Conservation (phyloP, 2,329 filamentous ascomycete genomes). For the Sphaerulina populicola region DNA sequence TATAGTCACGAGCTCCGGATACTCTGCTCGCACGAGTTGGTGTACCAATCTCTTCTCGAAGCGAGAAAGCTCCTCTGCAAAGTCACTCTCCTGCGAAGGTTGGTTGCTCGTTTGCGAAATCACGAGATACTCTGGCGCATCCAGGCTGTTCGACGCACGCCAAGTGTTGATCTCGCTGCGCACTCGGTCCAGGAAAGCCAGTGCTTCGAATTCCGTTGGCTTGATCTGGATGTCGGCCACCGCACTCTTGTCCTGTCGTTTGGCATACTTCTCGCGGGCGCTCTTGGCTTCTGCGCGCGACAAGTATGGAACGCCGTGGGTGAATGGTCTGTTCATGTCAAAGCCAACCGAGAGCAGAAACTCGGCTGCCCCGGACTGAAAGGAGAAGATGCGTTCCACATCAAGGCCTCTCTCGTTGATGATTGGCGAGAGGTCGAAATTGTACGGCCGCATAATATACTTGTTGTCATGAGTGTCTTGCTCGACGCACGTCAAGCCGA, state of each 20-base stretch:
- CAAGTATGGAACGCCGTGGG: constrained; percentile 53
- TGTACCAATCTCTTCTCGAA: constrained; percentile 60
- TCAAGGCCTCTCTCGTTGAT: constrained; percentile 45
- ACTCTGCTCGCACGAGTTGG: constrained; percentile 58
- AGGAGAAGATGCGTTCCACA: constrained; percentile 52
- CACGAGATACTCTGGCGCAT: constrained; percentile 29
- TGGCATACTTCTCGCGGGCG: constrained; percentile 40
- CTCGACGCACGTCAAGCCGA: constrained; percentile 58
- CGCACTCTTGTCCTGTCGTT: constrained; percentile 37
- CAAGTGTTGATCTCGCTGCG: constrained; percentile 42
- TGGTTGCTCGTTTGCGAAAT: constrained; percentile 26
- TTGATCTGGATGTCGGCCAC: constrained; percentile 44
- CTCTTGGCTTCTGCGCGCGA: constrained; percentile 50
- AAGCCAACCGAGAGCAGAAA: constrained; percentile 54
- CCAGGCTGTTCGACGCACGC: constrained; percentile 32
- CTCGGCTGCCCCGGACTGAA: constrained; percentile 52
- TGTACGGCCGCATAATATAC: constrained; percentile 57
- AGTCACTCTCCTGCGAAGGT: constrained; percentile 17
- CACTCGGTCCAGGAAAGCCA: constrained; percentile 45
- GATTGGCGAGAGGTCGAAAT: constrained; percentile 54
- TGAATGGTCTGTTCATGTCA: constrained; percentile 49
- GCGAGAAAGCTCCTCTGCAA: constrained; percentile 39
- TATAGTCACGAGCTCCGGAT: constrained; percentile 40
- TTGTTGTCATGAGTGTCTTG: constrained; percentile 48
- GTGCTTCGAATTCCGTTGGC: constrained; percentile 44